Percentiles rank a stretch among this genome's conserved stretches.
Conservation (phyloP, 2,329 filamentous ascomycete genomes). For the Coniochaeta sp. region DNA sequence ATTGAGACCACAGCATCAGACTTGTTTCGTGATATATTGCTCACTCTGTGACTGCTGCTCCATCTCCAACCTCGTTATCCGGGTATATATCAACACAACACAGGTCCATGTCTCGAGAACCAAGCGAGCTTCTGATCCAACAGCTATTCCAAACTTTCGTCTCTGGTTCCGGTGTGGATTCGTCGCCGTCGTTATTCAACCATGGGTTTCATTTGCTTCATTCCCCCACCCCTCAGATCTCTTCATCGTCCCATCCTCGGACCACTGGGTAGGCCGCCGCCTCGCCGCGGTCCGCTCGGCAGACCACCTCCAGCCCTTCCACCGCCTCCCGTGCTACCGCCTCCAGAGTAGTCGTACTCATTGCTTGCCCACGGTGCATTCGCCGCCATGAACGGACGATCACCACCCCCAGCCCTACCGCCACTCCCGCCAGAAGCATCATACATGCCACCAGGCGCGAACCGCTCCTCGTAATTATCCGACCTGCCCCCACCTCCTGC, state of each 20-base stretch:
- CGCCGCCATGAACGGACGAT: conserved; percentile 33
- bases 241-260: conserved; percentile 31
- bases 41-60: not conserved
- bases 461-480: conserved; percentile 36
- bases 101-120: not conserved
- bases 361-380: conserved; percentile 40
- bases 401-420: conserved; percentile 20
- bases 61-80: not conserved
- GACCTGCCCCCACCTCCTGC: conserved; percentile 9
- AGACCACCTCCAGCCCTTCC: conserved; percentile 29
- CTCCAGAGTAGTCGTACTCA: conserved; percentile 29
- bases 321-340: conserved; percentile 21
- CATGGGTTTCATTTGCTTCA: not conserved
- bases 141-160: not conserved
- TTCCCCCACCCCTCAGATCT: conserved; percentile 1
- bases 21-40: not conserved
- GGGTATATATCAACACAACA: not conserved
- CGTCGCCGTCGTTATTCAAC: not conserved
- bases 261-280: conserved; percentile 26
- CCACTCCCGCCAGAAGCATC: conserved; percentile 17
- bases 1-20: not conserved
- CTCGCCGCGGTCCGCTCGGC: conserved; percentile 35
- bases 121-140: not conserved
- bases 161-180: not conserved
- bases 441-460: conserved; percentile 36